These are phyloP conservation scores for Triangularia verruculosa DNA, from an alignment of 2,329 filamentous ascomycete genomes.

Conservation along the genomic window DNA sequence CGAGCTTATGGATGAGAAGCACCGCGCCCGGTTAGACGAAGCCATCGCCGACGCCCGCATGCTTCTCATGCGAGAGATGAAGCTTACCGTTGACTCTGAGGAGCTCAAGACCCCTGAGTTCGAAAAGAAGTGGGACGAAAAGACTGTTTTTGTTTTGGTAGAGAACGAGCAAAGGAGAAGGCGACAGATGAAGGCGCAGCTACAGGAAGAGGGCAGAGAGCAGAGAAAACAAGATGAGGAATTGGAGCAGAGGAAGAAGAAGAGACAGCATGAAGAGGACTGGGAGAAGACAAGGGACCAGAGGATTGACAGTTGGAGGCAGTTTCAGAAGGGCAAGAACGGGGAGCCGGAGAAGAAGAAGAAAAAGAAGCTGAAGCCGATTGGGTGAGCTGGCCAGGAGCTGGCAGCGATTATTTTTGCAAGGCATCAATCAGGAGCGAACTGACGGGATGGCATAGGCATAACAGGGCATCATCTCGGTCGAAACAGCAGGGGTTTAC, in stretches of 20 bases:
- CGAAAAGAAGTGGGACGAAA: slow-evolving; percentile 81
- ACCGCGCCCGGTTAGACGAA: slow-evolving; percentile 82
- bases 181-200: slow-evolving; percentile 84
- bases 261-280: slow-evolving; percentile 87
- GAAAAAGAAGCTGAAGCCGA: slow-evolving; percentile 67
- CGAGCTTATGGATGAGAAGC: slow-evolving; percentile 89
- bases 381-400: slow-evolving; percentile 43
- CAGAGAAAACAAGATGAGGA: slow-evolving; percentile 85
- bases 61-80: slow-evolving; percentile 89
- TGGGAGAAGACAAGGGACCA: slow-evolving; percentile 93
- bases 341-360: slow-evolving; percentile 45
- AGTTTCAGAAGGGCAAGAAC: slow-evolving; percentile 76
- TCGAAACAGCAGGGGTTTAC: not conserved
- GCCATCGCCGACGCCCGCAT: slow-evolving; percentile 94
- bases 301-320: slow-evolving; percentile 89
- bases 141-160: slow-evolving; percentile 83
- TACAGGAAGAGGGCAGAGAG: slow-evolving; percentile 94
- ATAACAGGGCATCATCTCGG: not conserved
- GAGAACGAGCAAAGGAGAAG: slow-evolving; percentile 86
- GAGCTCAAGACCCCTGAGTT: slow-evolving; percentile 85
- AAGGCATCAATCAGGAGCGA: not conserved
- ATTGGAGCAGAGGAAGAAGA: slow-evolving; percentile 73
- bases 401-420: not conserved
- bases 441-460: not conserved
- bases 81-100: slow-evolving; percentile 83